Evolutionary conservation across 148 eudicot species (phyloP).

Genomic region (Fagopyrum homotropicum): DNA sequence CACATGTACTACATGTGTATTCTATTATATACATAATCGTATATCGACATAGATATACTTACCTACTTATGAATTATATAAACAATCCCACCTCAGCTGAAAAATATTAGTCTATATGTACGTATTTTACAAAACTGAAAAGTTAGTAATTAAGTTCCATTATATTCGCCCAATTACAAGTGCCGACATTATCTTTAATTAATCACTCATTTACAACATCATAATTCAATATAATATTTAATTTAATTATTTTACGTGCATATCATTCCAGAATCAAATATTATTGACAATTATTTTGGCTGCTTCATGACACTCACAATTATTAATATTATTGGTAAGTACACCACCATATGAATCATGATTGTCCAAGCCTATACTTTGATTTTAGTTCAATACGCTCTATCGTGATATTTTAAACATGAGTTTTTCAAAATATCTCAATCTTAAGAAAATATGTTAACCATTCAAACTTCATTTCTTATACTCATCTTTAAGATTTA

Average conservation of each 20-base stretch:
- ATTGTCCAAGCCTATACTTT: background rate
- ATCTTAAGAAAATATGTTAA: background rate
- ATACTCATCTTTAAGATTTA: too few species aligned
- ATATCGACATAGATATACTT: background rate
- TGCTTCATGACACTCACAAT: background rate
- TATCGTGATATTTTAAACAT: background rate
- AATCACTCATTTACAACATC: background rate
- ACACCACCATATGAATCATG: background rate
- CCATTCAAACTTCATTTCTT: too few species aligned
- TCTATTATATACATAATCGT: background rate
- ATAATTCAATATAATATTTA: too few species aligned
- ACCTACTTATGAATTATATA: conserved; percentile 2
- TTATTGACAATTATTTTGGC: background rate
- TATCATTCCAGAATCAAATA: background rate
- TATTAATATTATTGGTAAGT: background rate
- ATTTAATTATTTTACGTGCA: background rate
- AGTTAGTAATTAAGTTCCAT: background rate
- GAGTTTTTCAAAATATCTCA: background rate
- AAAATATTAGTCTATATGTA: background rate
- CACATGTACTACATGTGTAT: background rate
- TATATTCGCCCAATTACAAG: background rate
- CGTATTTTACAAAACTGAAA: background rate
- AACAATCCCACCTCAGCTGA: background rate
- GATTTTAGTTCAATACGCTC: too few species aligned
- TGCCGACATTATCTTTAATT: background rate